phyloP scores from a whole-genome alignment of 1,284 basidiomycete genomes.

The Sporisorium exsertum region DNA sequence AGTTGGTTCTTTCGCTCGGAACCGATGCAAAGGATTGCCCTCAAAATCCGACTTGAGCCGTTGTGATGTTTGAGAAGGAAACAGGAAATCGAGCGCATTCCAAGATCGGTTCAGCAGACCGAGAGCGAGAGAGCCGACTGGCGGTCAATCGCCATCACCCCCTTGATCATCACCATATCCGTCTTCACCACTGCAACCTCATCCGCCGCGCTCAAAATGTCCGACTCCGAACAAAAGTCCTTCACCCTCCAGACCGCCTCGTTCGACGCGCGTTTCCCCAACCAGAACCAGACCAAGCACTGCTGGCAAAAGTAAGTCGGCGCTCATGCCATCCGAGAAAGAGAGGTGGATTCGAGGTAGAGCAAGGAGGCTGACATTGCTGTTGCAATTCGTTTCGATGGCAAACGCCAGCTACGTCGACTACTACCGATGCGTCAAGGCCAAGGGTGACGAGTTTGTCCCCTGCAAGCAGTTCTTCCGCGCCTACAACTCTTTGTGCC shows the following conservation, averaged over 20 bases:
- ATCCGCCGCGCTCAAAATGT: slow-evolving; percentile 27
- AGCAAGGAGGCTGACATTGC: not conserved
- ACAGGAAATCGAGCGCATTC: not conserved
- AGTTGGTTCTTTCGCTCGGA: slow-evolving; percentile 12
- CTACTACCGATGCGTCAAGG: slow-evolving; percentile 96
- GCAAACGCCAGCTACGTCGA: slow-evolving; percentile 71
- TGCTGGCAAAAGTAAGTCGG: slow-evolving; percentile 68
- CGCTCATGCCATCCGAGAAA: not conserved
- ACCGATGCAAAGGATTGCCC: slow-evolving; percentile 10
- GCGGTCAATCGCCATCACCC: slow-evolving; percentile 23
- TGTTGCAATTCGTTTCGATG: not conserved
- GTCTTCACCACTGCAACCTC: not conserved
- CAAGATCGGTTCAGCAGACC: slow-evolving; percentile 12
- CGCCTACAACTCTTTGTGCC: slow-evolving; percentile 96
- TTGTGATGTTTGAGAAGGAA: slow-evolving; percentile 10
- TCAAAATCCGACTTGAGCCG: slow-evolving; percentile 37
- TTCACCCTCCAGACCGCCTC: slow-evolving; percentile 67
- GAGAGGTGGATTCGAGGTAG: not conserved
- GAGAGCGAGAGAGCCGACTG: not conserved
- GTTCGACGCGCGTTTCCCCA: slow-evolving; percentile 69
- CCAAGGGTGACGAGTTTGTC: slow-evolving; percentile 96
- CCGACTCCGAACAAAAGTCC: slow-evolving; percentile 52
- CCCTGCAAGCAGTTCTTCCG: slow-evolving; percentile 99
- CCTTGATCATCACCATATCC: slow-evolving; percentile 8
- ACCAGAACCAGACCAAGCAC: slow-evolving; percentile 70